Percentiles rank a stretch among this genome's conserved stretches.
These are phyloP conservation scores for Colletotrichum shisoi DNA, from an alignment of 2,329 filamentous ascomycete genomes.

Conservation along the genomic window DNA sequence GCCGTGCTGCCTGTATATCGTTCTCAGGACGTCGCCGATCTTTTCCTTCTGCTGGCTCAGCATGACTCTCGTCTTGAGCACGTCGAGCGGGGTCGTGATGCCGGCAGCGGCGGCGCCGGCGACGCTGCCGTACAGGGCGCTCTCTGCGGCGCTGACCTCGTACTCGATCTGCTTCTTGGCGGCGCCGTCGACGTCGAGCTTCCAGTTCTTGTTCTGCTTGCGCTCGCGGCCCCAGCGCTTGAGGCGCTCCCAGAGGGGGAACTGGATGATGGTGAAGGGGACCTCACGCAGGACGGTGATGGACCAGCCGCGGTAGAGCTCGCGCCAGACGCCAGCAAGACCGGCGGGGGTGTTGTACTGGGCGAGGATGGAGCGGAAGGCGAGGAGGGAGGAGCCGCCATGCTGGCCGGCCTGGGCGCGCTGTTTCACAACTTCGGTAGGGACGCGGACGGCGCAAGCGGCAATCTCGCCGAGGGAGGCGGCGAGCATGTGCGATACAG, in stretches of 20 bases:
- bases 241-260: slow-evolving; percentile 94
- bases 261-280: slow-evolving; percentile 96
- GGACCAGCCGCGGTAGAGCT: slow-evolving; percentile 89
- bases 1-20: slow-evolving; percentile 71
- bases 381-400: slow-evolving; percentile 71
- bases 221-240: slow-evolving; percentile 72
- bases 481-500: slow-evolving; percentile 75
- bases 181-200: slow-evolving; percentile 17
- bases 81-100: slow-evolving; percentile 90
- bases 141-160: slow-evolving; percentile 75
- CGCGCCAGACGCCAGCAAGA: slow-evolving; percentile 71
- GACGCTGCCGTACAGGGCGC: slow-evolving; percentile 82
- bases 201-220: slow-evolving; percentile 31
- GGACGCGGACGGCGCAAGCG: slow-evolving; percentile 89
- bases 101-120: slow-evolving; percentile 87
- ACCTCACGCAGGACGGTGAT: slow-evolving; percentile 96
- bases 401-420: slow-evolving; percentile 88
- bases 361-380: slow-evolving; percentile 74
- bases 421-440: slow-evolving; percentile 97
- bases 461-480: slow-evolving; percentile 88
- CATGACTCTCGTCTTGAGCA: slow-evolving; percentile 97
- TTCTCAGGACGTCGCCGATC: slow-evolving; percentile 65
- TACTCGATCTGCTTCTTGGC: slow-evolving; percentile 39
- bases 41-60: slow-evolving; percentile 74
- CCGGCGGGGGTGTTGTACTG: slow-evolving; percentile 52